Percentiles rank a stretch among this genome's conserved stretches.
These are phyloP conservation scores for Trichoderma atroviride DNA, from an alignment of 2,329 filamentous ascomycete genomes.

Conservation along the genomic window DNA sequence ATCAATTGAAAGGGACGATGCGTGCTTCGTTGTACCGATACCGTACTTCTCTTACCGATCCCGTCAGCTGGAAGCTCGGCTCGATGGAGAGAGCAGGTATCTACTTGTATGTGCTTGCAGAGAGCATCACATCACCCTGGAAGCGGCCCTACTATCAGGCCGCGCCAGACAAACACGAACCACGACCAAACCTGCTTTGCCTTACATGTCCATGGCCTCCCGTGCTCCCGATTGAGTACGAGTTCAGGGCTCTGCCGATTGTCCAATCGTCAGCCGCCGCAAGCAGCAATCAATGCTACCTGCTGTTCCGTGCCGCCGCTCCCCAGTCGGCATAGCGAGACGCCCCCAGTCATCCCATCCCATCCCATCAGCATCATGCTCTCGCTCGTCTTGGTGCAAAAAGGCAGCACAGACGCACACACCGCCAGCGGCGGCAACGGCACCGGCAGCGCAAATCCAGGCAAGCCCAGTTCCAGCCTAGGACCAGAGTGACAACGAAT, in stretches of 20 bases:
- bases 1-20: not conserved
- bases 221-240: not conserved
- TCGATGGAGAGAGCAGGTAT: not conserved
- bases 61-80: not conserved
- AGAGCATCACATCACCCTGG: not conserved
- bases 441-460: slow-evolving; percentile 3
- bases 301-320: not conserved
- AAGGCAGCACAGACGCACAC: not conserved
- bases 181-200: not conserved
- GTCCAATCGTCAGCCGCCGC: slow-evolving; percentile 1
- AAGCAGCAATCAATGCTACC: not conserved
- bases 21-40: slow-evolving; percentile 17
- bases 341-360: not conserved
- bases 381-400: slow-evolving; percentile 19
- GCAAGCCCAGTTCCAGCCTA: not conserved
- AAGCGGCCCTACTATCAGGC: slow-evolving; percentile 3
- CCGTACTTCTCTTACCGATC: slow-evolving; percentile 22
- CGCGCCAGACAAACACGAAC: not conserved
- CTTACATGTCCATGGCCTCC: not conserved
- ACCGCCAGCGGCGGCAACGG: slow-evolving; percentile 21
- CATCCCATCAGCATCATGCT: slow-evolving; percentile 16
- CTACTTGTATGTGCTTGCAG: not conserved
- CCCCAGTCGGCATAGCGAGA: slow-evolving; percentile 11
- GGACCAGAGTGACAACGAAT: not conserved
- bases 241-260: not conserved